phyloP scores from a whole-genome alignment of 23 red algal species.

The Gracilariopsis chorda region DNA sequence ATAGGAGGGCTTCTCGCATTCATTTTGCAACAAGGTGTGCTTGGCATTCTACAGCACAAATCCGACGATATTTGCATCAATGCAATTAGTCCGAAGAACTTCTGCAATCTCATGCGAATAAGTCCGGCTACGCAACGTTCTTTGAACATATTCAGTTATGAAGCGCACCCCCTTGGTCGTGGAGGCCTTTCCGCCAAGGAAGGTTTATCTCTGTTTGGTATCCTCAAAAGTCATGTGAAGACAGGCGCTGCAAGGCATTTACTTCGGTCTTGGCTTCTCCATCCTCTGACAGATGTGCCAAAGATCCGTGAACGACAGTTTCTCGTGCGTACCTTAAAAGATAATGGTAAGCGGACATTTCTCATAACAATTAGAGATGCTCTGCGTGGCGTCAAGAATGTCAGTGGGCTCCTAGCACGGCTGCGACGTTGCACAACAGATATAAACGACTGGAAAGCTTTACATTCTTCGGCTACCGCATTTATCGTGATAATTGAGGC shows the following conservation, averaged over 20 bases:
- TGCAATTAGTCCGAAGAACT: constrained; percentile 21
- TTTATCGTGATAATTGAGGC: constrained; percentile 50
- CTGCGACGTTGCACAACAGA: background rate
- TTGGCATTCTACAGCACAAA: background rate
- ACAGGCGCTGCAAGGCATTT: constrained; percentile 38
- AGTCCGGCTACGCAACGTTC: background rate
- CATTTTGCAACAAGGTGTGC: constrained; percentile 42
- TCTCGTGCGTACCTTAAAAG: constrained; percentile 18
- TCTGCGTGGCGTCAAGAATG: constrained; percentile 49
- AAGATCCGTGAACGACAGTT: constrained; percentile 38
- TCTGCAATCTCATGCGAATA: constrained; percentile 24
- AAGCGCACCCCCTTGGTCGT: constrained; percentile 48
- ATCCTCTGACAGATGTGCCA: constrained; percentile 13
- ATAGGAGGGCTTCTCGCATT: constrained; percentile 50
- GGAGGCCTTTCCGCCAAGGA: constrained; percentile 27
- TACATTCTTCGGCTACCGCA: constrained; percentile 33
- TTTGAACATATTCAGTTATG: constrained; percentile 36
- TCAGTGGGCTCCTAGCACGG: background rate
- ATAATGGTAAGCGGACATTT: background rate
- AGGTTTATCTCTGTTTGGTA: constrained; percentile 36
- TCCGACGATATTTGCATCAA: constrained; percentile 24
- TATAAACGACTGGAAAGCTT: constrained; percentile 42
- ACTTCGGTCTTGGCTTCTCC: constrained; percentile 43
- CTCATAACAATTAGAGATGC: constrained; percentile 32
- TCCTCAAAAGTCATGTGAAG: constrained; percentile 46